A percentile compares a stretch with the other conserved stretches of the same genome.
These are phyloP conservation scores for Auricularia sp. DNA, from an alignment of 768 basidiomycete species.

Conservation along the genomic window DNA sequence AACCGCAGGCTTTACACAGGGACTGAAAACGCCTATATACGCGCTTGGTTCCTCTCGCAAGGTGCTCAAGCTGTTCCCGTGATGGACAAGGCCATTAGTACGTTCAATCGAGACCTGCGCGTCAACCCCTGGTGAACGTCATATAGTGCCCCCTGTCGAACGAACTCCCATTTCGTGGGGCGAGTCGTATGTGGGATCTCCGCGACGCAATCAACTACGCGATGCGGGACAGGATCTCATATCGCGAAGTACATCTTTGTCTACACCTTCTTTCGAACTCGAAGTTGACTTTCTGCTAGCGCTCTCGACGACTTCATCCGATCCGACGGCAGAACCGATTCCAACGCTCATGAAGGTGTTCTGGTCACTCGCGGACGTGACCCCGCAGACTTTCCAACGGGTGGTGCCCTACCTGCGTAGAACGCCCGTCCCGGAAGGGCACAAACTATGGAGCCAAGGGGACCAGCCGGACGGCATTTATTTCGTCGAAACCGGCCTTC, in stretches of 20 bases:
- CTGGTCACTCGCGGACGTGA: conserved; percentile 45
- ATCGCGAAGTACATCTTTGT: conserved; percentile 35
- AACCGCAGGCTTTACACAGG: conserved; percentile 28
- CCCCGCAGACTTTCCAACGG: conserved; percentile 37
- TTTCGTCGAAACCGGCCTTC: conserved; percentile 76
- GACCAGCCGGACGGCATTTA: conserved; percentile 77
- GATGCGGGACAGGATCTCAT: conserved; percentile 67
- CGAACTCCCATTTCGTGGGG: conserved; percentile 36
- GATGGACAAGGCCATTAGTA: conserved; percentile 26
- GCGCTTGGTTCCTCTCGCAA: conserved; percentile 63
- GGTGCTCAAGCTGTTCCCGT: conserved; percentile 39
- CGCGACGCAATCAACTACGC: conserved; percentile 53
- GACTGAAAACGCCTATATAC: conserved; percentile 90
- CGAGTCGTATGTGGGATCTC: conserved; percentile 48
- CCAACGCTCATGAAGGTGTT: conserved; percentile 73
- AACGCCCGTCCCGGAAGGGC: conserved; percentile 42
- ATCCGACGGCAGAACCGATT: conserved; percentile 44
- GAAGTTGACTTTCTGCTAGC: not conserved
- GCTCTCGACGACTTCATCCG: conserved; percentile 16
- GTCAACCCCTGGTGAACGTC: not conserved
- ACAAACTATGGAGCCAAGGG: conserved; percentile 66
- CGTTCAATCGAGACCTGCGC: not conserved
- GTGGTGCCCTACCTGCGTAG: conserved; percentile 66
- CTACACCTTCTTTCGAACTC: not conserved
- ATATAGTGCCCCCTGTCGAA: conserved; percentile 22